phyloP scores from a whole-genome alignment of 2,329 filamentous ascomycete genomes.

The Phialophora chinensis region DNA sequence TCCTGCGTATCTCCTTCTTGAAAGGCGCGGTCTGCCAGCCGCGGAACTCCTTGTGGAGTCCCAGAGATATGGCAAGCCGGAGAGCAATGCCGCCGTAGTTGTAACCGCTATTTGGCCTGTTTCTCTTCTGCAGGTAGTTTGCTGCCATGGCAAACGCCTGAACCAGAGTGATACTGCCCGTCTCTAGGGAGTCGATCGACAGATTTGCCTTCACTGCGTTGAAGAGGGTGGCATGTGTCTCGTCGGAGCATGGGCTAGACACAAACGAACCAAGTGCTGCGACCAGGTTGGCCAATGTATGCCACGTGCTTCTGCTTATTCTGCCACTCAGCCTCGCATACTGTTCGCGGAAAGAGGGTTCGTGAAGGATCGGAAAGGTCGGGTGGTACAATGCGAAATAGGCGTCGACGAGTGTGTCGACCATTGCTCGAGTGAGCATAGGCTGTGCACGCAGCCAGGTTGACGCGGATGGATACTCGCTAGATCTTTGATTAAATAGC shows the following conservation, averaged over 20 bases:
- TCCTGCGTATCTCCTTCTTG: slow-evolving; percentile 50
- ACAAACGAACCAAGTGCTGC: slow-evolving; percentile 34
- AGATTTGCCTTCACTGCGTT: slow-evolving; percentile 52
- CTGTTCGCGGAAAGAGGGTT: slow-evolving; percentile 52
- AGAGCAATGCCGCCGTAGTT: slow-evolving; percentile 60
- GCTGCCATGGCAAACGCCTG: slow-evolving; percentile 56
- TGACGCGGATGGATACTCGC: slow-evolving; percentile 13
- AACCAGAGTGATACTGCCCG: slow-evolving; percentile 56
- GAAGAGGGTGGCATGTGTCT: slow-evolving; percentile 51
- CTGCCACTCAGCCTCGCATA: slow-evolving; percentile 43
- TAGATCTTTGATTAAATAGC: slow-evolving; percentile 23
- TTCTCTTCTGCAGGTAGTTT: slow-evolving; percentile 59
- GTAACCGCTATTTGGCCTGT: slow-evolving; percentile 59
- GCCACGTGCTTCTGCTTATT: slow-evolving; percentile 28
- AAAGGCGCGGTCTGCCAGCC: slow-evolving; percentile 54
- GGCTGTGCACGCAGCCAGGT: slow-evolving; percentile 28
- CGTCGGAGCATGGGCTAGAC: slow-evolving; percentile 27
- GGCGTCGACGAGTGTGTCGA: slow-evolving; percentile 43
- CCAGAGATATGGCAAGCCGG: slow-evolving; percentile 58
- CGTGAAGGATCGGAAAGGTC: slow-evolving; percentile 61
- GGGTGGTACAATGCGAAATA: slow-evolving; percentile 66
- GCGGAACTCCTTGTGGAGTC: slow-evolving; percentile 58
- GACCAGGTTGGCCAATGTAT: slow-evolving; percentile 32
- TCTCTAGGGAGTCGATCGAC: slow-evolving; percentile 52
- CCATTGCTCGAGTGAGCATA: slow-evolving; percentile 30